phyloP scores from a whole-genome alignment of 1,284 basidiomycete species.

The Malassezia caprae region DNA sequence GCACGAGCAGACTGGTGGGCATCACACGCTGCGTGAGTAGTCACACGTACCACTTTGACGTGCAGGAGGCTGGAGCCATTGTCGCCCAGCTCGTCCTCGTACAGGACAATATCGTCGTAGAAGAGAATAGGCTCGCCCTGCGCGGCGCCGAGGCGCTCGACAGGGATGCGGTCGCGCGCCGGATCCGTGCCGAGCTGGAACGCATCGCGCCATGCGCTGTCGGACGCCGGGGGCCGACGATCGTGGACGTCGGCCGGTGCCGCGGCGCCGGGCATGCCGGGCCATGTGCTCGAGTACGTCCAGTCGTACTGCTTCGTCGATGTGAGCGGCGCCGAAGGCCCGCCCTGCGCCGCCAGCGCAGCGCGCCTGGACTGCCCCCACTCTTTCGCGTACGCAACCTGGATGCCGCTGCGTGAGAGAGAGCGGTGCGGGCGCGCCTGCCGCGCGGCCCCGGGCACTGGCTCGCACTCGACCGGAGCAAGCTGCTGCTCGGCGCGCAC shows the following conservation, averaged over 20 bases:
- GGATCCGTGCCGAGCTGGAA: slow-evolving; percentile 30
- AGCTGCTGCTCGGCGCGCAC: slow-evolving; percentile 58
- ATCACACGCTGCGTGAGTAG: slow-evolving; percentile 67
- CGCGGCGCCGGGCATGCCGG: slow-evolving; percentile 54
- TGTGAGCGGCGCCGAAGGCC: slow-evolving; percentile 18
- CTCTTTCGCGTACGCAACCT: slow-evolving; percentile 84
- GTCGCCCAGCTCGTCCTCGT: slow-evolving; percentile 46
- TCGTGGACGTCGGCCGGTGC: background rate
- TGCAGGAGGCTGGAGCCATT: slow-evolving; percentile 42
- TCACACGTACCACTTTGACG: slow-evolving; percentile 37
- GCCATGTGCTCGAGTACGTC: slow-evolving; percentile 87
- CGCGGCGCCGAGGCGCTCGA: slow-evolving; percentile 33
- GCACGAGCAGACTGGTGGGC: slow-evolving; percentile 87
- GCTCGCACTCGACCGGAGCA: slow-evolving; percentile 1
- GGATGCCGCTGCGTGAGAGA: slow-evolving; percentile 56
- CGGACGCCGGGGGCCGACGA: background rate
- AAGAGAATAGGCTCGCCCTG: slow-evolving; percentile 45
- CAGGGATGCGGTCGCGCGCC: slow-evolving; percentile 37
- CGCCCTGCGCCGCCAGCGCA: background rate
- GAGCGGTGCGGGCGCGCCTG: background rate
- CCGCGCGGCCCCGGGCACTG: background rate
- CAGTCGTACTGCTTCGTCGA: slow-evolving; percentile 64
- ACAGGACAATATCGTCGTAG: slow-evolving; percentile 46
- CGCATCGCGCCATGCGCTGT: slow-evolving; percentile 4
- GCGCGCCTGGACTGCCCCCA: slow-evolving; percentile 65